Evolutionary conservation across 495 filamentous ascomycete species (phyloP).

Genomic region (Penicillium atrosanguineum): DNA sequence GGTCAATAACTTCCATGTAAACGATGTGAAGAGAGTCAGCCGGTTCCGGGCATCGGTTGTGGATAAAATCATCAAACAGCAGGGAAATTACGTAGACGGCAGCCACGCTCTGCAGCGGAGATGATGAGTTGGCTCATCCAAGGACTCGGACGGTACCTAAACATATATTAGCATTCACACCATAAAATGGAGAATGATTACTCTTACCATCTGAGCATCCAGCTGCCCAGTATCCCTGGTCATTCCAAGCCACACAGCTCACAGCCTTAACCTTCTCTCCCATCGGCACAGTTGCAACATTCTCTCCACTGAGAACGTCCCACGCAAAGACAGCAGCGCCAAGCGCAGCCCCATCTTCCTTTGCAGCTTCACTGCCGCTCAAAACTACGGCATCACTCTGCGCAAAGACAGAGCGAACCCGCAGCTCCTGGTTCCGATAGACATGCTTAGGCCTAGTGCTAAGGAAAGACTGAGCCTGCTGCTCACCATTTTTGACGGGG

Average conservation of each 20-base stretch:
- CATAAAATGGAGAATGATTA: background rate
- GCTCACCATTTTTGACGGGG: conserved; percentile 26
- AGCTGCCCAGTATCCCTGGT: conserved; percentile 62
- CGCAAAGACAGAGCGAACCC: conserved; percentile 70
- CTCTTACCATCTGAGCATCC: conserved; percentile 59
- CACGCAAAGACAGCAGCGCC: conserved; percentile 71
- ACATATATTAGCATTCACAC: background rate
- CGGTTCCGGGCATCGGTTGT: background rate
- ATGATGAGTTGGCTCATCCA: conserved; percentile 18
- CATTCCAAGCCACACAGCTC: conserved; percentile 71
- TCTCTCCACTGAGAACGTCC: conserved; percentile 78
- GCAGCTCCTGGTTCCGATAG: conserved; percentile 65
- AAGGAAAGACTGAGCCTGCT: background rate
- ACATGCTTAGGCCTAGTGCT: conserved; percentile 3
- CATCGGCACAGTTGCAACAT: conserved; percentile 58
- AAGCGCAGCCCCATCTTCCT: conserved; percentile 45
- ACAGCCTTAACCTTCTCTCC: conserved; percentile 56
- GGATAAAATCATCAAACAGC: background rate
- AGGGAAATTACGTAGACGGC: background rate
- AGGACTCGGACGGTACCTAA: conserved; percentile 27
- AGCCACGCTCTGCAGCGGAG: conserved; percentile 5
- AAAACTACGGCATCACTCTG: conserved; percentile 74
- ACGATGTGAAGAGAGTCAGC: background rate
- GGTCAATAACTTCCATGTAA: too few relatives aligned
- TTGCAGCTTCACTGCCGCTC: conserved; percentile 70